These are phyloP conservation scores for Rosa rugosa DNA, from an alignment of 306 rosid species.

Conservation along the genomic window DNA sequence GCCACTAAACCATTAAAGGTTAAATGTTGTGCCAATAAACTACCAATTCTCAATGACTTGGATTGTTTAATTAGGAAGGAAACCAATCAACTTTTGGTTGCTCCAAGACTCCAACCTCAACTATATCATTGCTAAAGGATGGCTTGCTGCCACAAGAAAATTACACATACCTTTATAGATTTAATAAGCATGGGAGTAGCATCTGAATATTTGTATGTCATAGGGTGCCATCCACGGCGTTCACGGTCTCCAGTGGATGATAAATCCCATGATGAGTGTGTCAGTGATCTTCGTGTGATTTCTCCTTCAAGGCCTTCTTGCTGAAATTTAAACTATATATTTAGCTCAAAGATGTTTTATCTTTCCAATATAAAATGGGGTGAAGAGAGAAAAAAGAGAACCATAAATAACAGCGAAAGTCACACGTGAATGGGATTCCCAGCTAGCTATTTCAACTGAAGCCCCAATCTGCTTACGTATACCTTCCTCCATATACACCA, in stretches of 20 bases:
- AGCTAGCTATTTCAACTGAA: background rate
- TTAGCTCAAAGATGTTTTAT: slow-evolving; percentile 5
- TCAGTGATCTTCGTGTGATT: slow-evolving; percentile 76
- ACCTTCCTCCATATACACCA: background rate
- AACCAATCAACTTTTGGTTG: background rate
- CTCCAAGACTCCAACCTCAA: background rate
- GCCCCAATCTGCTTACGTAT: background rate
- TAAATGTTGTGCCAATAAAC: background rate
- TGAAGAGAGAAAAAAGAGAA: background rate
- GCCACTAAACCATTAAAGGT: background rate
- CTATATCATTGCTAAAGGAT: background rate
- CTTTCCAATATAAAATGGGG: background rate
- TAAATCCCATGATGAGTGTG: slow-evolving; percentile 92
- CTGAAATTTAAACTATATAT: slow-evolving; percentile 46
- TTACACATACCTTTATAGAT: slow-evolving; percentile 63
- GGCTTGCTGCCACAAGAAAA: background rate
- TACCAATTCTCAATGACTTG: background rate
- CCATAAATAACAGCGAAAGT: background rate
- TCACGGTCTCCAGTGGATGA: slow-evolving; percentile 62
- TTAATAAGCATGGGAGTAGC: slow-evolving; percentile 79
- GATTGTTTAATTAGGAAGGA: background rate
- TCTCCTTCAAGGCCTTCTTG: slow-evolving; percentile 81
- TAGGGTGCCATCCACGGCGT: slow-evolving; percentile 98
- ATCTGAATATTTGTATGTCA: slow-evolving; percentile 88
- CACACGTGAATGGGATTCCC: slow-evolving; percentile 3